A percentile compares a stretch with the other conserved stretches of the same genome.
Conservation (phyloP, 2,329 filamentous ascomycete species). For the Cladosporium oxysporum region DNA sequence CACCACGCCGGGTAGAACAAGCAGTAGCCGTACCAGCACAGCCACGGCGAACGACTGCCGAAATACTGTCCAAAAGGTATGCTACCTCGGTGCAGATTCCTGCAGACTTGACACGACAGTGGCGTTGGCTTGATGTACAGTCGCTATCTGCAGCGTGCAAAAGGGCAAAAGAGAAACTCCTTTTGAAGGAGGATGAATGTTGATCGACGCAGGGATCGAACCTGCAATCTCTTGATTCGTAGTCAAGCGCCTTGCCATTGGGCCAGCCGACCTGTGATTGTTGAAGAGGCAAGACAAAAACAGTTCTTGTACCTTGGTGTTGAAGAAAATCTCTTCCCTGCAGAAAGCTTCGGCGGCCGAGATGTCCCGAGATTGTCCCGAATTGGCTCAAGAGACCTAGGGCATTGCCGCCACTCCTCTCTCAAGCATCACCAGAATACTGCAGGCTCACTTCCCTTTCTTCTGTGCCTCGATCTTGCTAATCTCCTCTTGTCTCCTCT, state of each 20-base stretch:
- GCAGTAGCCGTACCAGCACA: not conserved
- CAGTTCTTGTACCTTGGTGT: not conserved
- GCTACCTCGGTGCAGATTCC: not conserved
- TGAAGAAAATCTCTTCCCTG: not conserved
- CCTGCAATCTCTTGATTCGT: constrained; percentile 37
- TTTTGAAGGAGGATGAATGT: not conserved
- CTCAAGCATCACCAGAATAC: not conserved
- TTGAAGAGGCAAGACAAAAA: not conserved
- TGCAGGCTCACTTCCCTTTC: constrained; percentile 3
- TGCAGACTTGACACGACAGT: too few relatives aligned
- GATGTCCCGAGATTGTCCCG: not conserved
- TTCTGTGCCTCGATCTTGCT: not conserved
- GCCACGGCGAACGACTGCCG: not conserved
- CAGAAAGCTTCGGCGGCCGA: not conserved
- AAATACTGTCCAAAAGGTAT: not conserved
- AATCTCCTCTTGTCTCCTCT: constrained; percentile 14
- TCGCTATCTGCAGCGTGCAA: not conserved
- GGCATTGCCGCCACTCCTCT: not conserved
- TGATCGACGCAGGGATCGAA: constrained; percentile 23
- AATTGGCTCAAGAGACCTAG: not conserved
- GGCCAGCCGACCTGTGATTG: constrained; percentile 41
- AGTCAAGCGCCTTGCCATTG: constrained; percentile 62
- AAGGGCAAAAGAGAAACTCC: not conserved
- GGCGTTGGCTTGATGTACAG: not conserved
- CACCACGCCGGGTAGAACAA: not conserved